Evolutionary conservation across 331 rosid genomes (phyloP).

Genomic region (Rhamnella rubrinervis): DNA sequence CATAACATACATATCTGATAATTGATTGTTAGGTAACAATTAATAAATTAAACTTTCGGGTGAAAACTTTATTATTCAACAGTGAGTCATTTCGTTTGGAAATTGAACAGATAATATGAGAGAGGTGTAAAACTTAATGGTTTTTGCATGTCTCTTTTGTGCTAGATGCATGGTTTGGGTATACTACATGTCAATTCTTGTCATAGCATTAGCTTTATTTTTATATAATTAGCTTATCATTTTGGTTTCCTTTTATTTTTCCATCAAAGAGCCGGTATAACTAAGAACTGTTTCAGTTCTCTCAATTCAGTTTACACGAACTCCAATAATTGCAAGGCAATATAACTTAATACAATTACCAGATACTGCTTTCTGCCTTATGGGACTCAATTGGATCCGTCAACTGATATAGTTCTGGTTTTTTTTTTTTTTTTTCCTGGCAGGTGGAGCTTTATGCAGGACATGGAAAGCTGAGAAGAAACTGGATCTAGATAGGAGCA

Average conservation of each 20-base stretch:
- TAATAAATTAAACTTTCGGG: no score
- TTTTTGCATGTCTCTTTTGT: background rate
- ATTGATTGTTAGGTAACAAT: no score
- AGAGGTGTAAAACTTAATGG: background rate
- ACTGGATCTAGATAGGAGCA: conserved; percentile 3
- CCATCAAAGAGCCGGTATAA: background rate
- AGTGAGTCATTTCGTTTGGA: background rate
- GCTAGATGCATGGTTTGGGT: background rate
- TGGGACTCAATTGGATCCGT: background rate
- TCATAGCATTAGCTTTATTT: background rate
- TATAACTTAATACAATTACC: background rate
- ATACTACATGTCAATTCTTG: background rate
- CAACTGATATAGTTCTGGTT: background rate
- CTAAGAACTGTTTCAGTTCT: background rate
- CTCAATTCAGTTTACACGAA: background rate
- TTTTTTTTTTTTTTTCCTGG: background rate
- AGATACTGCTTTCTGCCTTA: background rate
- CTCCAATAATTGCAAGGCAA: background rate
- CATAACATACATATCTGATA: no score
- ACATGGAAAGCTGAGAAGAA: background rate
- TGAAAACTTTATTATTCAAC: no score
- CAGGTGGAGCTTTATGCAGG: conserved; percentile 1
- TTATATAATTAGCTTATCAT: background rate
- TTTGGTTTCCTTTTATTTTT: background rate
- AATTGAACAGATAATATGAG: background rate